These are phyloP conservation scores for Lunasporangiospora selenospora DNA, from an alignment of 192 early-diverging fungal species.

Conservation along the genomic window DNA sequence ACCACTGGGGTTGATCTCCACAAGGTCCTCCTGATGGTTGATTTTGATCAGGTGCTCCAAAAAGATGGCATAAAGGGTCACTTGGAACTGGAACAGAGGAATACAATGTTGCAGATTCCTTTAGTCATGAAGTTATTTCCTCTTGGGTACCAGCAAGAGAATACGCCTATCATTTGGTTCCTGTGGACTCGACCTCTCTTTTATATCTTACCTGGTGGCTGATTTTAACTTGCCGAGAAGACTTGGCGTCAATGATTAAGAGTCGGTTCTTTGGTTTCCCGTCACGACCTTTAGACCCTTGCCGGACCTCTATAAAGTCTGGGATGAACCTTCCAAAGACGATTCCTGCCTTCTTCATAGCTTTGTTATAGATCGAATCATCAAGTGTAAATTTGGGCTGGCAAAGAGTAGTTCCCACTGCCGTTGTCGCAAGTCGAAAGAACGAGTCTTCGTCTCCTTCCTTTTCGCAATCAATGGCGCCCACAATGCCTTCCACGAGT, in stretches of 20 bases:
- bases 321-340: conserved; percentile 38
- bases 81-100: conserved; percentile 43
- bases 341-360: conserved; percentile 34
- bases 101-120: too few species aligned
- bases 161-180: too few species aligned
- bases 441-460: conserved; percentile 28
- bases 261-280: conserved; percentile 20
- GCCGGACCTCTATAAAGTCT: conserved; percentile 31
- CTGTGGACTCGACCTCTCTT: too few species aligned
- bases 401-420: conserved; percentile 17
- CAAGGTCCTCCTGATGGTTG: conserved; percentile 15
- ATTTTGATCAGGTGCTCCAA: conserved; percentile 35
- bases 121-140: too few species aligned
- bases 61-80: conserved; percentile 41
- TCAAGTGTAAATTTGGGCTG: conserved; percentile 33
- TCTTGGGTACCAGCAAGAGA: too few species aligned
- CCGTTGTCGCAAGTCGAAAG: conserved; percentile 24
- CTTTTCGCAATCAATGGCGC: conserved; percentile 25
- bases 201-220: conserved; percentile 43
- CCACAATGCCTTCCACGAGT: conserved; percentile 2
- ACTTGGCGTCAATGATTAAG: conserved; percentile 45
- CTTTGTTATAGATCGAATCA: conserved; percentile 13
- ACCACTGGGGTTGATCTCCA: conserved; percentile 20
- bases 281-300: conserved; percentile 1
- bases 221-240: conserved; percentile 31